phyloP scores from a whole-genome alignment of 768 basidiomycete species.

The Tricholoma bakamatsutake region DNA sequence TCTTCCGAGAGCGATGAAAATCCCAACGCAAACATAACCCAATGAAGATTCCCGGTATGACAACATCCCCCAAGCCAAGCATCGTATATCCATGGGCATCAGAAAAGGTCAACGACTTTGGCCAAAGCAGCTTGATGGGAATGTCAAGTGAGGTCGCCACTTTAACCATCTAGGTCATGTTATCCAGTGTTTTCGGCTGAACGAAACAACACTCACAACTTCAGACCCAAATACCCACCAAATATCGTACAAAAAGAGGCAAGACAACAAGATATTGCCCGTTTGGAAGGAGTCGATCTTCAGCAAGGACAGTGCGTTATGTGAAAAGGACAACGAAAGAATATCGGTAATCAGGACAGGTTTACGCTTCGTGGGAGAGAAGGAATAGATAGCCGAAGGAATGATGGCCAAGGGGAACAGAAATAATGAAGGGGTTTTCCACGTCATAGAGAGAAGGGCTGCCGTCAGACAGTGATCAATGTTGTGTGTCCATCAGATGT shows the following conservation, averaged over 20 bases:
- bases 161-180: conserved; percentile 69
- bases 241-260: conserved; percentile 89
- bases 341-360: conserved; percentile 76
- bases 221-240: conserved; percentile 92
- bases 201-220: conserved; percentile 48
- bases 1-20: conserved; percentile 35
- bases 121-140: conserved; percentile 91
- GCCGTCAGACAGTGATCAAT: conserved; percentile 11
- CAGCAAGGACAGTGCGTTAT: conserved; percentile 73
- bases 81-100: conserved; percentile 66
- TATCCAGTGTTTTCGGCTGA: neutral
- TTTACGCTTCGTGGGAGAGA: conserved; percentile 37
- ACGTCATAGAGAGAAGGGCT: conserved; percentile 38
- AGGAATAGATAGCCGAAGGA: conserved; percentile 61
- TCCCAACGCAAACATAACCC: conserved; percentile 88
- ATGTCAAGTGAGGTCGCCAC: conserved; percentile 88
- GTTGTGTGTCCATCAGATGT: conserved; percentile 1
- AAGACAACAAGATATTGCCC: conserved; percentile 73
- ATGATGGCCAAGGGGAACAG: conserved; percentile 54
- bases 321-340: conserved; percentile 69
- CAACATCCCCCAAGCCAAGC: conserved; percentile 89
- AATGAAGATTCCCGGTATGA: conserved; percentile 63
- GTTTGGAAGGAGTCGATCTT: conserved; percentile 89
- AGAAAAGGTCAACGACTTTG: conserved; percentile 54
- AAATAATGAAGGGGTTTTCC: conserved; percentile 51